These are phyloP conservation scores for Iodosphaeria phyllophila DNA, from an alignment of 2,329 filamentous ascomycete species.

Conservation along the genomic window DNA sequence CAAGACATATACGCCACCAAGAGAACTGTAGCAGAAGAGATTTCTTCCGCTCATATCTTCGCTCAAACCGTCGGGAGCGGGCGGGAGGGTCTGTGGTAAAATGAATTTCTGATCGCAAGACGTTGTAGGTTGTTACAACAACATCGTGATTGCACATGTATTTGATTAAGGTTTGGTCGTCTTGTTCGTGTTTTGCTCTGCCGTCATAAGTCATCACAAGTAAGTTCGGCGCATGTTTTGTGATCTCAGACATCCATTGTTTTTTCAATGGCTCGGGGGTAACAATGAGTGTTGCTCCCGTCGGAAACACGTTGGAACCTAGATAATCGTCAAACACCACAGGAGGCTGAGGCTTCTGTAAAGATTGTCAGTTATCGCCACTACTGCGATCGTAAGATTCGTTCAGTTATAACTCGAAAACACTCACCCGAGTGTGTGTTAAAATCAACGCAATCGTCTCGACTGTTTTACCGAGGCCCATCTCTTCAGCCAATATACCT, in stretches of 20 bases:
- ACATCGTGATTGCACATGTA: constrained; percentile 33
- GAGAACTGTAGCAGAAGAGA: constrained; percentile 65
- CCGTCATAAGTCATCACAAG: constrained; percentile 38
- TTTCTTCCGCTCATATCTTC: constrained; percentile 44
- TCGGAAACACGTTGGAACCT: constrained; percentile 24
- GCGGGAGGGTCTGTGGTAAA: constrained; percentile 53
- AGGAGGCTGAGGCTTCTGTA: constrained; percentile 1
- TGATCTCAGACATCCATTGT: constrained; percentile 44
- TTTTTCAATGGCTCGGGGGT: constrained; percentile 33
- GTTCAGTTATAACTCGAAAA: too few species aligned
- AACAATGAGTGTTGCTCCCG: constrained; percentile 41
- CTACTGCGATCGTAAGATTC: too few species aligned
- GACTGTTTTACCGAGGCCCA: constrained; percentile 68
- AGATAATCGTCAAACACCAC: constrained; percentile 19
- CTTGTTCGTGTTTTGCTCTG: constrained; percentile 16
- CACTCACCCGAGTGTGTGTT: constrained; percentile 36
- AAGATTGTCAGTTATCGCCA: too few species aligned
- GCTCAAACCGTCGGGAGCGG: constrained; percentile 44
- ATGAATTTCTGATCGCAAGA: constrained; percentile 66
- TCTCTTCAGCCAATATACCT: constrained; percentile 62
- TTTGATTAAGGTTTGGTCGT: constrained; percentile 20
- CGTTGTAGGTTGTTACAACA: constrained; percentile 45
- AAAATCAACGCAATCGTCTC: constrained; percentile 56
- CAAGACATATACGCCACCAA: constrained; percentile 73
- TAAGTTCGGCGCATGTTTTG: constrained; percentile 36